These are phyloP conservation scores for Polygonum aviculare DNA, from an alignment of 148 eudicot genomes.

Conservation along the genomic window DNA sequence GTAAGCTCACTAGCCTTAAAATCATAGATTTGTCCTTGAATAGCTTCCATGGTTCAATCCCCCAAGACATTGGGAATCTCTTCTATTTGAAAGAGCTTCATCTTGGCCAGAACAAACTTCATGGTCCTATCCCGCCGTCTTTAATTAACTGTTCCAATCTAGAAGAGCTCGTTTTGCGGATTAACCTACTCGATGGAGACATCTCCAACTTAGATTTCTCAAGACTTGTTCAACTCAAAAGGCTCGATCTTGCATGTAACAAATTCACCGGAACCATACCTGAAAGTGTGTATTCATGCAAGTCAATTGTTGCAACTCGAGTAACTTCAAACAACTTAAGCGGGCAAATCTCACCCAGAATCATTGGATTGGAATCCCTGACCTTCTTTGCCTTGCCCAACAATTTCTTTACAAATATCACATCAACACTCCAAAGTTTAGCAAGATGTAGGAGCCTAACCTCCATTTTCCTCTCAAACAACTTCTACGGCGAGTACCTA, in stretches of 20 bases:
- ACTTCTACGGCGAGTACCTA: slow-evolving; percentile 45
- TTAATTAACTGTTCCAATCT: slow-evolving; percentile 51
- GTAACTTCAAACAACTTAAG: slow-evolving; percentile 40
- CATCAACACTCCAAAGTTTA: slow-evolving; percentile 41
- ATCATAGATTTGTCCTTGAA: neutral
- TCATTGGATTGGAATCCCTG: slow-evolving; percentile 35
- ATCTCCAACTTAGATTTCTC: slow-evolving; percentile 70
- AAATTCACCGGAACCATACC: slow-evolving; percentile 55
- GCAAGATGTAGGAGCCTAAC: slow-evolving; percentile 50
- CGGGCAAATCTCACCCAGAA: too few species aligned
- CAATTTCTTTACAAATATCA: slow-evolving; percentile 52
- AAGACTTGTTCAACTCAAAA: slow-evolving; percentile 14
- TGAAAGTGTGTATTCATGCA: slow-evolving; percentile 53
- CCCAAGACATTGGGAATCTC: slow-evolving; percentile 46
- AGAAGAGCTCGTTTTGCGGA: slow-evolving; percentile 45
- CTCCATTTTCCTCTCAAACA: slow-evolving; percentile 43
- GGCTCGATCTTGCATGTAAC: slow-evolving; percentile 69
- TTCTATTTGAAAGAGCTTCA: slow-evolving; percentile 42
- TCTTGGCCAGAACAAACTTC: slow-evolving; percentile 54
- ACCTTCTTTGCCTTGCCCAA: slow-evolving; percentile 61
- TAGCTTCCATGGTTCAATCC: slow-evolving; percentile 39
- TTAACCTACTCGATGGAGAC: slow-evolving; percentile 52
- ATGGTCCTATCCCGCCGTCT: slow-evolving; percentile 55
- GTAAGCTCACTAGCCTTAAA: neutral
- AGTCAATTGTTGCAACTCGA: slow-evolving; percentile 56